Evolutionary conservation across 1,139 yeast genomes (phyloP).

Genomic region (Debaryomyces nepalensis): DNA sequence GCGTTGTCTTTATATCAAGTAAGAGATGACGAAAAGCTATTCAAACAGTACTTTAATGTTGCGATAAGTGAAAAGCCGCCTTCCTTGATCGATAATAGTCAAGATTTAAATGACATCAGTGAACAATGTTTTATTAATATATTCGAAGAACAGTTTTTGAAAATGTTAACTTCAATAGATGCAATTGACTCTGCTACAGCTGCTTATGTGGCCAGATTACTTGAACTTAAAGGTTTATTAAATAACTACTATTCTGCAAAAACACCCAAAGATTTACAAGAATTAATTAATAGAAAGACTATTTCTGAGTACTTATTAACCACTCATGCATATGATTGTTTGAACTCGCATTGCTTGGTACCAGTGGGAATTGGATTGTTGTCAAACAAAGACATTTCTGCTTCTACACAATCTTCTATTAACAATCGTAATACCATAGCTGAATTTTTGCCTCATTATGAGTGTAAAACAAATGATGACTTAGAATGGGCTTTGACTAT

Average conservation of each 20-base stretch:
- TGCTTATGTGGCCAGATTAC: constrained; percentile 63
- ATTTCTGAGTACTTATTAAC: constrained; percentile 66
- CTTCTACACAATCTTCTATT: constrained; percentile 24
- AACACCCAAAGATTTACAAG: constrained; percentile 20
- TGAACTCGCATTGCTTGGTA: constrained; percentile 54
- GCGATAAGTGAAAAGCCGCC: constrained; percentile 45
- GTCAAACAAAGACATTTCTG: constrained; percentile 33
- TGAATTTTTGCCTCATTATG: constrained; percentile 62
- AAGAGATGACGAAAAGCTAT: constrained; percentile 42
- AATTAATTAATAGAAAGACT: constrained; percentile 35
- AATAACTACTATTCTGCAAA: constrained; percentile 45
- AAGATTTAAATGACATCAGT: constrained; percentile 37
- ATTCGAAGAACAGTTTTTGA: constrained; percentile 60
- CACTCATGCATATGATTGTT: constrained; percentile 61
- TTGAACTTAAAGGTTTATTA: constrained; percentile 68
- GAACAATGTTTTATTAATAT: constrained; percentile 68
- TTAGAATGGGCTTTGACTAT: constrained; percentile 77
- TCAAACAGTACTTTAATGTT: constrained; percentile 37
- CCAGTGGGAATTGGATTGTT: constrained; percentile 70
- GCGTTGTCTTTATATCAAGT: constrained; percentile 68
- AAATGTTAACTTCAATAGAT: constrained; percentile 65
- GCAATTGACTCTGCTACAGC: constrained; percentile 69
- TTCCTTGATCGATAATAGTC: constrained; percentile 20
- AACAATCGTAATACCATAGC: constrained; percentile 54
- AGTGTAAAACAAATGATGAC: constrained; percentile 70